A percentile compares a stretch with the other conserved stretches of the same genome.
Conservation (phyloP, 306 rosid species). For the Luffa aegyptiaca region DNA sequence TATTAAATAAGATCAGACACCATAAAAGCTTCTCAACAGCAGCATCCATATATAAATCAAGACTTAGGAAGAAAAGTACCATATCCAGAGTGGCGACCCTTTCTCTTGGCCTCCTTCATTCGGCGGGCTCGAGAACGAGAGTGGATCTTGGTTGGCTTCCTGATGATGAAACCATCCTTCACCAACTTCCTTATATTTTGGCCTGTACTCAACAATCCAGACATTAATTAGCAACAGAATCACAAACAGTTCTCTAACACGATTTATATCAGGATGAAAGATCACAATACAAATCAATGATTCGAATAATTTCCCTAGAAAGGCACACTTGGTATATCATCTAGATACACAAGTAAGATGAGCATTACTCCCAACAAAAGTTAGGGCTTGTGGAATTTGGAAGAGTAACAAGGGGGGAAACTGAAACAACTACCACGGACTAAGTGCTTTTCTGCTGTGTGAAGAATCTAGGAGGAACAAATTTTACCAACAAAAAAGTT, state of each 20-base stretch:
- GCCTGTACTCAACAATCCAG: constrained; percentile 33
- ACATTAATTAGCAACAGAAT: background rate
- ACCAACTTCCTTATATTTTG: constrained; percentile 90
- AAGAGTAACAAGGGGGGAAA: background rate
- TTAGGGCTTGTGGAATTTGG: background rate
- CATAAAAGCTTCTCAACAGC: background rate
- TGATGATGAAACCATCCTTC: constrained; percentile 94
- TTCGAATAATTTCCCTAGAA: background rate
- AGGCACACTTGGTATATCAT: no score
- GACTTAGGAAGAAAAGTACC: constrained; percentile 27
- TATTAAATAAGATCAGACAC: background rate
- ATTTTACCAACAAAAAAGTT: background rate
- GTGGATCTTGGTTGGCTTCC: constrained; percentile 98
- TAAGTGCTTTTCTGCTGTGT: background rate
- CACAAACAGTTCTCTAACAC: background rate
- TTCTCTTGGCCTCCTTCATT: constrained; percentile 90
- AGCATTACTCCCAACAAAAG: background rate
- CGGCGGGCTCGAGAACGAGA: constrained; percentile 95
- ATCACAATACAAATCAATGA: background rate
- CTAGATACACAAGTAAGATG: background rate
- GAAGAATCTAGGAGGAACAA: background rate
- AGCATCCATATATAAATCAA: background rate
- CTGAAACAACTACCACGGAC: background rate
- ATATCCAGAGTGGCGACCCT: constrained; percentile 95
- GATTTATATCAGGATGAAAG: background rate